phyloP scores from a whole-genome alignment of 2,329 filamentous ascomycete species.

The Penicillium palitans region DNA sequence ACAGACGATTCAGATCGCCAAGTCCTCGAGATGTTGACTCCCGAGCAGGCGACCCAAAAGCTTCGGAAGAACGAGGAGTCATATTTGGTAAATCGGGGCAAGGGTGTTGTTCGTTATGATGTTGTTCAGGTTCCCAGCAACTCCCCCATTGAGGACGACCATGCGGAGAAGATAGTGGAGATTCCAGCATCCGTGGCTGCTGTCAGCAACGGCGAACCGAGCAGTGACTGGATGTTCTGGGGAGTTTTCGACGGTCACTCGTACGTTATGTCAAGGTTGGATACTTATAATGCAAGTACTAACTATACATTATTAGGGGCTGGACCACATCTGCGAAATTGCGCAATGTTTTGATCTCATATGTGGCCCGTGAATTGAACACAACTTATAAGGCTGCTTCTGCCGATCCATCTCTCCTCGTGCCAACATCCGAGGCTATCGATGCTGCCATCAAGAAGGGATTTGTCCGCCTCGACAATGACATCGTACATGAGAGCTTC shows the following conservation, averaged over 20 bases:
- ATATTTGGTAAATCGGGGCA: conserved; percentile 82
- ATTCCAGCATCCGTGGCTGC: conserved; percentile 65
- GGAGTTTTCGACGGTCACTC: conserved; percentile 97
- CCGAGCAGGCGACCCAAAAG: conserved; percentile 89
- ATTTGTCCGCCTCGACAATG: conserved; percentile 84
- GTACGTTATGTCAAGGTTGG: conserved; percentile 53
- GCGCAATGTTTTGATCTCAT: conserved; percentile 86
- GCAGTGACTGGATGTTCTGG: conserved; percentile 99
- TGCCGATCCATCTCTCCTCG: conserved; percentile 55
- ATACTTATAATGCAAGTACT: conserved; percentile 3
- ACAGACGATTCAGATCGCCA: conserved; percentile 80
- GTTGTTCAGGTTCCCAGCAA: conserved; percentile 93
- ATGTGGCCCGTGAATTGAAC: conserved; percentile 90
- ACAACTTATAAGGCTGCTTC: conserved; percentile 79
- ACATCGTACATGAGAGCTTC: conserved; percentile 92
- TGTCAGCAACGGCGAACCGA: conserved; percentile 55
- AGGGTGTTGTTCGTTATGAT: conserved; percentile 92
- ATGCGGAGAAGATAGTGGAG: conserved; percentile 96
- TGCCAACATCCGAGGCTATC: conserved; percentile 75
- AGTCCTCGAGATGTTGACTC: conserved; percentile 93
- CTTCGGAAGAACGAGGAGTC: conserved; percentile 87
- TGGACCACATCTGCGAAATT: conserved; percentile 98
- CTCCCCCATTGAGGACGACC: conserved; percentile 96
- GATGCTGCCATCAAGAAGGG: conserved; percentile 90
- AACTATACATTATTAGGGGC: conserved; percentile 57